Base-by-base conservation (phyloP, 2,329 filamentous ascomycete species). In the Neophaeococcomyces mojaviensis region DNA sequence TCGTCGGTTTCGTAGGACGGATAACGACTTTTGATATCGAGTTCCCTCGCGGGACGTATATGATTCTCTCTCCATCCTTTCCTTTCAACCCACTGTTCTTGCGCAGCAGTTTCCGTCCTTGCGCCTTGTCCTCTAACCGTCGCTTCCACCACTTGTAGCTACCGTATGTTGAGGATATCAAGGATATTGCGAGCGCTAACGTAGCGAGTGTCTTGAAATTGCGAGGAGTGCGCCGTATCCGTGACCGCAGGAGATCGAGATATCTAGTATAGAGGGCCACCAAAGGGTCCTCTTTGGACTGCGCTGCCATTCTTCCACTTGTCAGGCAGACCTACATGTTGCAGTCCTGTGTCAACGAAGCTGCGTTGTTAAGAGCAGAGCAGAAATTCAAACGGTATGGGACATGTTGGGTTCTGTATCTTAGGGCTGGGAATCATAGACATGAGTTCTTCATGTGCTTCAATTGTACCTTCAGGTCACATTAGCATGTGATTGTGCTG, bases 61-160 rank as follows among this genome's bases (percentile, higher is more conserved):
- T 92, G 12, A 88, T 94, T 46, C 92, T 78, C 39, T 88, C 90
- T 40, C 92, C 92, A 72, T 97, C 92, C 68, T 96, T 96, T 58
- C 90, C 88, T 66, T 86, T 80, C 52, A 97, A 73, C 59, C 88
- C 94, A 26, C 90, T 97, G 67, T 98, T 98, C 49, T 86, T 84
- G 48, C 92, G 80, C 52, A 97, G 71, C 44, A 98, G 75, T 54
- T 86, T 84, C 52, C 79, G 76, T 4, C 89, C 89, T 56, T 88
- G 84, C 57, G 92, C 88, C 55, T 79, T 82, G 66, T 97, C 90
- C 53, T 81, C 81, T 39, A 78, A 79, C 49, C 80, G 76, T 47
- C 75, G 79, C 60, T 76, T 81, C 77, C 86, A 90, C 78, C 84
- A 86, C 50, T 78, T 79, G 49, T 83, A 80, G n/a, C 80, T 79